phyloP scores from a whole-genome alignment of 768 basidiomycete species.

The Leccinum incarnatum region DNA sequence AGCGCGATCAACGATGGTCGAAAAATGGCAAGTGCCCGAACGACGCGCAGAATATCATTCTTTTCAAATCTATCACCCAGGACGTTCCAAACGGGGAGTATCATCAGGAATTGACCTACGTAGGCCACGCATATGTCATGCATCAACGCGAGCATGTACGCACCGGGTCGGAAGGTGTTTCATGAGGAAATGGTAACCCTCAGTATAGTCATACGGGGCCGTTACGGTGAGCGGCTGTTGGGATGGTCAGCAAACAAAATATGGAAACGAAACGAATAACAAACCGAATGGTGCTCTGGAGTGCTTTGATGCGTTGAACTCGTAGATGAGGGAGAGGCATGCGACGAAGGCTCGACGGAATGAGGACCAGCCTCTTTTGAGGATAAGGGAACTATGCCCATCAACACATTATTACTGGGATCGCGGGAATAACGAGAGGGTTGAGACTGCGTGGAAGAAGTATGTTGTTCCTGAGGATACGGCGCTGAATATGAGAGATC shows the following conservation, averaged over 20 bases:
- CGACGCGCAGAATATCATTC: slow-evolving; percentile 91
- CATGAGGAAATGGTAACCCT: slow-evolving; percentile 97
- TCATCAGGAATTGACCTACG: slow-evolving; percentile 34
- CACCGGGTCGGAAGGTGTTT: slow-evolving; percentile 83
- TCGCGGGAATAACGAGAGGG: slow-evolving; percentile 52
- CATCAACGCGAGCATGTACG: slow-evolving; percentile 41
- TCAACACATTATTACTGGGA: slow-evolving; percentile 39
- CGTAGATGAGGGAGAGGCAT: slow-evolving; percentile 43
- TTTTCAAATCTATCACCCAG: slow-evolving; percentile 78
- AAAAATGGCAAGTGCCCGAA: slow-evolving; percentile 91
- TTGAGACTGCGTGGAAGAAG: slow-evolving; percentile 20
- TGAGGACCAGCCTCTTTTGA: slow-evolving; percentile 29
- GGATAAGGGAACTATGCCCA: slow-evolving; percentile 29
- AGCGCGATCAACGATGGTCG: slow-evolving; percentile 96
- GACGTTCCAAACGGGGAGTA: slow-evolving; percentile 34
- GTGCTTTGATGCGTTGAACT: slow-evolving; percentile 40
- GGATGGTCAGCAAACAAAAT: slow-evolving; percentile 48
- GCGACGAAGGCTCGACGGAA: slow-evolving; percentile 28
- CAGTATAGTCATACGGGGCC: slow-evolving; percentile 89
- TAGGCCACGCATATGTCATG: slow-evolving; percentile 41
- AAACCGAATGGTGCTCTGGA: slow-evolving; percentile 31
- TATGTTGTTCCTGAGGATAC: slow-evolving; percentile 25
- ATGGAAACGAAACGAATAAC: slow-evolving; percentile 18
- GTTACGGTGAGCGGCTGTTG: slow-evolving; percentile 62
- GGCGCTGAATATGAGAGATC: slow-evolving; percentile 39